Conservation (phyloP, 768 basidiomycete species). For the Amanita rubescens region DNA sequence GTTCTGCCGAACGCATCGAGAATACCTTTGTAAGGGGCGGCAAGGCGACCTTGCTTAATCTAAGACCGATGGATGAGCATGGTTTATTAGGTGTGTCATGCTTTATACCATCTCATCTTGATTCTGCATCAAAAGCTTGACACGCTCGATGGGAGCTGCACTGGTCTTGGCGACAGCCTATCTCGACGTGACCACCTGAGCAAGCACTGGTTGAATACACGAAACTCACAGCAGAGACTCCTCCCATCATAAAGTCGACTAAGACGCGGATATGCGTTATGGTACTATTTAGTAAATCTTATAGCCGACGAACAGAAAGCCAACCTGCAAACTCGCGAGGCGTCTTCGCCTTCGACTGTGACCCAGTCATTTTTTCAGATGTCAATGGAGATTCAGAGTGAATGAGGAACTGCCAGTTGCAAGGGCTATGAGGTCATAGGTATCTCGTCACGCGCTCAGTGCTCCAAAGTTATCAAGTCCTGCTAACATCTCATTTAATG, state of each 20-base stretch:
- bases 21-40: constrained; percentile 77
- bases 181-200: not conserved
- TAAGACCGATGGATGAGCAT: constrained; percentile 15
- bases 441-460: not conserved
- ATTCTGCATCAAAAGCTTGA: constrained; percentile 80
- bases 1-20: constrained; percentile 69
- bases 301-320: constrained; percentile 13
- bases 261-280: not conserved
- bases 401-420: not conserved
- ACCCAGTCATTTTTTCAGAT: not conserved
- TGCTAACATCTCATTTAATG: not conserved
- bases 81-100: not conserved
- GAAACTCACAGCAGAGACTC: constrained; percentile 54
- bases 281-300: constrained; percentile 3
- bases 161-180: constrained; percentile 84
- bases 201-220: not conserved
- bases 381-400: not conserved
- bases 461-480: too few relatives aligned
- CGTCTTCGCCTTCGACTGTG: constrained; percentile 42
- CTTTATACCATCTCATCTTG: constrained; percentile 75
- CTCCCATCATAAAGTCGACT: constrained; percentile 74
- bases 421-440: constrained; percentile 7
- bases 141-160: constrained; percentile 85
- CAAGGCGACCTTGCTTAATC: constrained; percentile 85
- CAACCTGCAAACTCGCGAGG: constrained; percentile 66